Conservation (phyloP, 1,139 yeast species). For the Sugiyamaella castrensis region DNA sequence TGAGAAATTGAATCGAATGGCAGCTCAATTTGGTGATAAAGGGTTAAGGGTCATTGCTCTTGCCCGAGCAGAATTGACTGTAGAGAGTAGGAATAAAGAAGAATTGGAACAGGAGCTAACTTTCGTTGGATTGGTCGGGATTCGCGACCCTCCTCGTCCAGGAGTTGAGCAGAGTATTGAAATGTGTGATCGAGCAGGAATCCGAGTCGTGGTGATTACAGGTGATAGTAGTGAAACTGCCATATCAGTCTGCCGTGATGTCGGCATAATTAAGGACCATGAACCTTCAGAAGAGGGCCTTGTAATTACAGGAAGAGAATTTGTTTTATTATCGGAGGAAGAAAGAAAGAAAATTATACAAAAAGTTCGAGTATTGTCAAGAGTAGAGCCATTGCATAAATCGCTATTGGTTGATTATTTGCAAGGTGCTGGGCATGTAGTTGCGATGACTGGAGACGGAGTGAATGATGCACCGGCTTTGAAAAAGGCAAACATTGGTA, state of each 20-base stretch:
- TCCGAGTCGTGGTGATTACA: slow-evolving; percentile 52
- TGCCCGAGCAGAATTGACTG: slow-evolving; percentile 32
- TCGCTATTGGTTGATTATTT: slow-evolving; percentile 50
- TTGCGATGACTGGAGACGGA: slow-evolving; percentile 46
- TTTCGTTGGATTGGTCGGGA: slow-evolving; percentile 51
- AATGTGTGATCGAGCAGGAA: slow-evolving; percentile 51
- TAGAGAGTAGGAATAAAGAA: slow-evolving; percentile 9
- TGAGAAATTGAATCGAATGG: not conserved
- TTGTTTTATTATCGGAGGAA: slow-evolving; percentile 34
- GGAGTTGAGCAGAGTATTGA: slow-evolving; percentile 48
- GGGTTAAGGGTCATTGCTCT: slow-evolving; percentile 50
- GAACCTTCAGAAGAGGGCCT: slow-evolving; percentile 34
- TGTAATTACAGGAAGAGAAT: slow-evolving; percentile 48
- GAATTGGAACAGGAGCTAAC: slow-evolving; percentile 39
- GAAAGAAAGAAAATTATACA: slow-evolving; percentile 27
- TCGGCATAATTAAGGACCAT: slow-evolving; percentile 47
- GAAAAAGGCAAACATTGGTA: slow-evolving; percentile 42
- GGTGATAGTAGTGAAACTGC: slow-evolving; percentile 57
- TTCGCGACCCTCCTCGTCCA: slow-evolving; percentile 55
- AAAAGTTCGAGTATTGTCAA: slow-evolving; percentile 42
- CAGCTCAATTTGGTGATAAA: slow-evolving; percentile 37
- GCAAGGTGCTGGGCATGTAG: slow-evolving; percentile 46
- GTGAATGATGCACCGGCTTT: slow-evolving; percentile 45
- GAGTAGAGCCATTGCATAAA: slow-evolving; percentile 57
- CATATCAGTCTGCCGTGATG: slow-evolving; percentile 50